These are phyloP conservation scores for Fomitopsis palustris DNA, from an alignment of 1,284 basidiomycete species.

Conservation along the genomic window DNA sequence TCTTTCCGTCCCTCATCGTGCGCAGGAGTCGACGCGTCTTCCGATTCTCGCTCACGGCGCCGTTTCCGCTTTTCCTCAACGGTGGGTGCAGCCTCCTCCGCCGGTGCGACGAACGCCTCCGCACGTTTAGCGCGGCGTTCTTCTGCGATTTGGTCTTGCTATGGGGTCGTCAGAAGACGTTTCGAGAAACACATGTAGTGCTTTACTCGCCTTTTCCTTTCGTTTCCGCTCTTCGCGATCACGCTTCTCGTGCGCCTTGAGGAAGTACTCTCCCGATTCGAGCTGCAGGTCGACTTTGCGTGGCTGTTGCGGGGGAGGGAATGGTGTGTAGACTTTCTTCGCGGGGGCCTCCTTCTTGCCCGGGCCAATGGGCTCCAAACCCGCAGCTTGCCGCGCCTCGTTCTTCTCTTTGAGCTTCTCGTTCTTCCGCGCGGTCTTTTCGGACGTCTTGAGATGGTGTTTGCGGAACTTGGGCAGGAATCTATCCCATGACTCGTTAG, in stretches of 20 bases:
- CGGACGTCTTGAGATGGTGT: constrained; percentile 86
- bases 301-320: constrained; percentile 93
- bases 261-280: constrained; percentile 97
- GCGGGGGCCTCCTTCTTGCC: constrained; percentile 47
- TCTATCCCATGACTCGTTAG: constrained; percentile 93
- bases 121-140: constrained; percentile 75
- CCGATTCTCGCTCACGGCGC: constrained; percentile 36
- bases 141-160: constrained; percentile 75
- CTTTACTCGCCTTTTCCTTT: constrained; percentile 59
- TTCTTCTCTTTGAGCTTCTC: constrained; percentile 55
- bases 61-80: constrained; percentile 75
- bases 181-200: background rate
- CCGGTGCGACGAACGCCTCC: constrained; percentile 81
- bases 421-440: constrained; percentile 88
- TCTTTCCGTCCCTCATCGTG: constrained; percentile 13
- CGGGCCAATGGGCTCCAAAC: constrained; percentile 40
- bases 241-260: constrained; percentile 83
- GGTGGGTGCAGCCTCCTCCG: constrained; percentile 64
- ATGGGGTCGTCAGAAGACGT: background rate
- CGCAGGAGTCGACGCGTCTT: constrained; percentile 12
- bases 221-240: constrained; percentile 59
- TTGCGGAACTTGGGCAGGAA: constrained; percentile 98
- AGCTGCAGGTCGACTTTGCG: constrained; percentile 95
- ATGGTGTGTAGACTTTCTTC: constrained; percentile 99
- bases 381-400: constrained; percentile 59